A percentile compares a stretch with the other conserved stretches of the same genome.
phyloP scores from a whole-genome alignment of 2,329 filamentous ascomycete genomes.

The Calonectria multiphialidica region DNA sequence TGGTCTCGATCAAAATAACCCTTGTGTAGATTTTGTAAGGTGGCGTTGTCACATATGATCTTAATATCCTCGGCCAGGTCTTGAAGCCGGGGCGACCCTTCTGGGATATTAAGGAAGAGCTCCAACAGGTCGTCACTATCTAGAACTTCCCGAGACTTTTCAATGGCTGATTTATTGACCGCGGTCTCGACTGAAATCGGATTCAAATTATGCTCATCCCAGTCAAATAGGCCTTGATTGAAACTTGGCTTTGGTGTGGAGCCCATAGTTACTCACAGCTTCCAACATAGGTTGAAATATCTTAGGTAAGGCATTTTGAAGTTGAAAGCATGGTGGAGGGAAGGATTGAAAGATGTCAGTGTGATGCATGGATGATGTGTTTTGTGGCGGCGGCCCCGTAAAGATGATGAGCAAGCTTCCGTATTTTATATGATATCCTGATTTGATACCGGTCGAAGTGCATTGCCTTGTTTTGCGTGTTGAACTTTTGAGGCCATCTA shows the following conservation, averaged over 20 bases:
- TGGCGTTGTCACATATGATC: neutral
- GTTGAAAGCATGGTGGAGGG: neutral
- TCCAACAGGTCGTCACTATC: neutral
- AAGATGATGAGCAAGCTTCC: neutral
- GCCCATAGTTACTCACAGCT: neutral
- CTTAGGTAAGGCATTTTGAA: neutral
- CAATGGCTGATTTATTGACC: neutral
- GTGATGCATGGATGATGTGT: neutral
- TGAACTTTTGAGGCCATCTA: neutral
- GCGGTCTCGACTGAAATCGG: neutral
- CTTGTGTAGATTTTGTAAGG: neutral
- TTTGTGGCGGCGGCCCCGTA: neutral
- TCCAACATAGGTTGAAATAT: neutral
- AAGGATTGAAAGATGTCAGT: neutral
- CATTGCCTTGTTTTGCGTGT: neutral
- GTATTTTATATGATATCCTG: neutral
- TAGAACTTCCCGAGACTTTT: neutral
- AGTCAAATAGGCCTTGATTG: neutral
- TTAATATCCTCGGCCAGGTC: neutral
- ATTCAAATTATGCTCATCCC: neutral
- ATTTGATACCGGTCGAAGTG: neutral
- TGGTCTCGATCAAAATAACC: neutral
- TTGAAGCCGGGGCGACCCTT: neutral
- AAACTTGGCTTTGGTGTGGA: neutral
- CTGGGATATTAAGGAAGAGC: neutral